These are phyloP conservation scores for Podospora appendiculata DNA, from an alignment of 495 filamentous ascomycete genomes.

Conservation along the genomic window DNA sequence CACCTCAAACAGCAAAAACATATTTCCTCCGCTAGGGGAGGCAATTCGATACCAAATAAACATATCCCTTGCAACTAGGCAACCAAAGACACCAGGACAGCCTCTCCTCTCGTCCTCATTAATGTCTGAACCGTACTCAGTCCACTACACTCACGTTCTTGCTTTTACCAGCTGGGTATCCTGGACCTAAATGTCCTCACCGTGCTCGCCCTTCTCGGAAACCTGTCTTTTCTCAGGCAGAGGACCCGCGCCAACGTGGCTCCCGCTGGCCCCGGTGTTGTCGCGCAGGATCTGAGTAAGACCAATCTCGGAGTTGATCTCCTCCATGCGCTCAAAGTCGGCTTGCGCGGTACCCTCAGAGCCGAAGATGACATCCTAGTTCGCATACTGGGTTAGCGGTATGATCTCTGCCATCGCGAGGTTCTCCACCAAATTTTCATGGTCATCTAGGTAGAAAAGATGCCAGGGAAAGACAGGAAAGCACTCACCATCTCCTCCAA, in stretches of 20 bases:
- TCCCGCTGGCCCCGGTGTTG: not conserved
- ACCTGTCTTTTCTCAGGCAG: not conserved
- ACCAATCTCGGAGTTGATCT: slow-evolving; percentile 66
- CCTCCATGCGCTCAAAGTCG: slow-evolving; percentile 63
- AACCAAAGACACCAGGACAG: too few species aligned
- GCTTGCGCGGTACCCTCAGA: slow-evolving; percentile 60
- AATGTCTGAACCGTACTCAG: too few species aligned
- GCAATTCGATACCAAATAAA: too few species aligned
- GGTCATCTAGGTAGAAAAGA: too few species aligned
- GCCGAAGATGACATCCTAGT: slow-evolving; percentile 67
- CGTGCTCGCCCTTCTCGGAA: not conserved
- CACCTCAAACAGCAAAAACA: too few species aligned
- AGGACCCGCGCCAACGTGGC: not conserved
- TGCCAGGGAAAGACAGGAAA: not conserved
- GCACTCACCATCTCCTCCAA: slow-evolving; percentile 46
- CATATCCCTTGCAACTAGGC: too few species aligned
- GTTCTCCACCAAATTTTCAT: too few species aligned
- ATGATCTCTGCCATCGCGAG: too few species aligned
- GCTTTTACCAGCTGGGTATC: too few species aligned
- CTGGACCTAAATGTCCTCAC: not conserved
- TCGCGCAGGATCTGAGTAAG: slow-evolving; percentile 37
- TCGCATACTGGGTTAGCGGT: slow-evolving; percentile 25
- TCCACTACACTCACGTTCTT: too few species aligned
- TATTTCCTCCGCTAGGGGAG: too few species aligned
- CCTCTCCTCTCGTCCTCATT: too few species aligned